A percentile compares a stretch with the other conserved stretches of the same genome.
These are phyloP conservation scores for Pythium biforme DNA, from an alignment of 352 stramenopile species.

Conservation along the genomic window DNA sequence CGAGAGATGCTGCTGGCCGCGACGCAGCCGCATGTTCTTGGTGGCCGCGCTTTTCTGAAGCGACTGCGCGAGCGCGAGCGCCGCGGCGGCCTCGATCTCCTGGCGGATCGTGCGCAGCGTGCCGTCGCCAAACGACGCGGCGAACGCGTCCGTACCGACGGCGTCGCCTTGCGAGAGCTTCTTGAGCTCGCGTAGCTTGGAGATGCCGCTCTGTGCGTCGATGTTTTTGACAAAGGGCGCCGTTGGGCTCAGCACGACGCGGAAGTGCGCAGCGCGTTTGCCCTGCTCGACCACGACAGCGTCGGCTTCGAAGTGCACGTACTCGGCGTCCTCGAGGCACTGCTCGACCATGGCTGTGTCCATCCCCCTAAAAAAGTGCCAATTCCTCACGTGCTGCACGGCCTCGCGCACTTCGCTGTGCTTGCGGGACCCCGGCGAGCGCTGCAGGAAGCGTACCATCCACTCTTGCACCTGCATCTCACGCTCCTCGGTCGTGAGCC, in stretches of 20 bases:
- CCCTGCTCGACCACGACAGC: slow-evolving; percentile 43
- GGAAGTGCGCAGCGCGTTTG: slow-evolving; percentile 35
- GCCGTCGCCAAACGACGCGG: slow-evolving; percentile 38
- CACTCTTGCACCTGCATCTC: slow-evolving; percentile 39
- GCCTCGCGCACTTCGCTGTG: slow-evolving; percentile 31
- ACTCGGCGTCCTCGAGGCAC: slow-evolving; percentile 46
- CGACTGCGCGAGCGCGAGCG: not conserved
- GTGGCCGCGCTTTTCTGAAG: not conserved
- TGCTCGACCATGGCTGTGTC: slow-evolving; percentile 41
- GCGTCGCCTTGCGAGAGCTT: slow-evolving; percentile 56
- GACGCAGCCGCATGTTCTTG: not conserved
- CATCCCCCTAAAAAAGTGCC: slow-evolving; percentile 63
- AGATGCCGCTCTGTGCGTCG: slow-evolving; percentile 34
- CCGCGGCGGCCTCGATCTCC: slow-evolving; percentile 2
- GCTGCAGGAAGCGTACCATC: slow-evolving; percentile 43
- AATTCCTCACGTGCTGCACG: slow-evolving; percentile 30
- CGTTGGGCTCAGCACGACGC: slow-evolving; percentile 45
- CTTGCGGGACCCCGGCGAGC: slow-evolving; percentile 28
- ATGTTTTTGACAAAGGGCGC: slow-evolving; percentile 48
- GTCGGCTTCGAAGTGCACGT: slow-evolving; percentile 37
- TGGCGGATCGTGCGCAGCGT: slow-evolving; percentile 25
- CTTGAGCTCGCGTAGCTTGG: slow-evolving; percentile 52
- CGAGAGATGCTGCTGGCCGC: not conserved
- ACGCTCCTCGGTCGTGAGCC: slow-evolving; percentile 29
- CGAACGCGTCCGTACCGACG: slow-evolving; percentile 49